Evolutionary conservation across 2,329 filamentous ascomycete genomes (phyloP), one percentile per base, ranked within the genome.

Genomic region (Corinectria fuckeliana): DNA sequence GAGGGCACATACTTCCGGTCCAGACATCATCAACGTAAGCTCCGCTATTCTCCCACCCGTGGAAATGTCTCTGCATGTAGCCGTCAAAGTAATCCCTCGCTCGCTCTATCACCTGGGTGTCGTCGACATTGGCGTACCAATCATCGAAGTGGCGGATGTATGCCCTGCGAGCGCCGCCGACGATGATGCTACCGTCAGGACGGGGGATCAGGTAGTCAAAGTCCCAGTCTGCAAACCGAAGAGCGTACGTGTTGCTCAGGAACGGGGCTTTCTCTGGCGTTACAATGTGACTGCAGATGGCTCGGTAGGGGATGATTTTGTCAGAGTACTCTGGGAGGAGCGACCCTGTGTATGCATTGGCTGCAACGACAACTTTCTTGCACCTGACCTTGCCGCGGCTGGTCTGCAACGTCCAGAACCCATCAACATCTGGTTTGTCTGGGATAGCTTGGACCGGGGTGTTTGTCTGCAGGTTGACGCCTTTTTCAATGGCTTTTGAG

Each of bases 1-100:
- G 13, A 3, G 4, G 2, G 1, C 0, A 64, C 72, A 71, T 62
- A 69, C 72, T 79, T n/a, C 76, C 79, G 6, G 76, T 80, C 80
- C 80, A 82, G 1, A 79, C 44, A 3, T 69, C 68, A 20, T 78
- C 52, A 1, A 56, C 52, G 1, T 30, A 16, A 1, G 44, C 44
- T 2, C 20, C 52, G 14, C 52, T 50, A 18, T 57, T n/a, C 18
- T 57, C 47, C 54, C 47, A 57, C 2, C 54, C 54, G 3, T 20
- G 20, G 16, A 57, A 57, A 7, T 45, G 26, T 4, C 47, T 45
- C 30, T 57, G 54, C 54, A 57, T 57, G 20, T 50, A 57, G 3
- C 48, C 48, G 18, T 50, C 48, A 16, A 51, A 57, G 4, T 50
- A 57, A 1, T 21, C 1, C 2, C 18, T 7, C 1, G 54, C 44